These are phyloP conservation scores for Tanozyma kutaoensis DNA, from an alignment of 805 yeast species.

Conservation along the genomic window DNA sequence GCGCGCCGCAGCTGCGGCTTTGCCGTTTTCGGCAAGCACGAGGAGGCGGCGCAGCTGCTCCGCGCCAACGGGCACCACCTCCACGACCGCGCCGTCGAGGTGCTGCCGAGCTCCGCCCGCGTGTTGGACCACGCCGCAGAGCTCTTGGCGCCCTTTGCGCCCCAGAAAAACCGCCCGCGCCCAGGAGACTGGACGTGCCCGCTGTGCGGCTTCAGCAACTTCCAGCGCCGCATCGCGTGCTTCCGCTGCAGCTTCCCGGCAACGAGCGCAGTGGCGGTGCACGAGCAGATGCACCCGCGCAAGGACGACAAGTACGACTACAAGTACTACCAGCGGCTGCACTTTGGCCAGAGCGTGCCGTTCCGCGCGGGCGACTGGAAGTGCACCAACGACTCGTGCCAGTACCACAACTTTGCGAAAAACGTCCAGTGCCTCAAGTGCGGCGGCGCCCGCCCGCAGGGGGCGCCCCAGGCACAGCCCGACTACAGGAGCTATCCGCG, in stretches of 20 bases:
- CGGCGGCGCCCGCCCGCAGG: conserved; percentile 41
- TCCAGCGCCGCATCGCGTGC: conserved; percentile 88
- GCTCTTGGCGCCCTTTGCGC: conserved; percentile 73
- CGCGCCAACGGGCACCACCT: conserved; percentile 67
- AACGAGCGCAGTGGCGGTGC: conserved; percentile 55
- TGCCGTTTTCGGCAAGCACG: conserved; percentile 75
- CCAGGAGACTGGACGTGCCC: conserved; percentile 99
- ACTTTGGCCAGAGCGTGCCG: conserved; percentile 49
- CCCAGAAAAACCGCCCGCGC: conserved; percentile 74
- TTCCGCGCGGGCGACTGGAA: conserved; percentile 97
- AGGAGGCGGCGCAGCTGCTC: conserved; percentile 71
- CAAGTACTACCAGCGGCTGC: conserved; percentile 4
- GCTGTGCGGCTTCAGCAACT: conserved; percentile 87
- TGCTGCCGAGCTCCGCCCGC: conserved; percentile 71
- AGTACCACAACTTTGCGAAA: conserved; percentile 87
- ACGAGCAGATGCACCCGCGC: conserved; percentile 38
- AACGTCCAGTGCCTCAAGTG: conserved; percentile 80
- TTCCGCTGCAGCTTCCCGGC: conserved; percentile 88
- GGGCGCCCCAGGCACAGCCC: background rate
- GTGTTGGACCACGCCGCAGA: conserved; percentile 77
- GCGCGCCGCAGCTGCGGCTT: conserved; percentile 51
- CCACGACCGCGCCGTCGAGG: conserved; percentile 66
- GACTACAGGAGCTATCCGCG: no score
- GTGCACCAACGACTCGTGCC: conserved; percentile 65
- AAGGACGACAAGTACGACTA: conserved; percentile 2